Evolutionary conservation across 2,329 filamentous ascomycete species (phyloP), one percentile per base, ranked within the genome.

Genomic region (Cladosporium austrohemisphaericum): DNA sequence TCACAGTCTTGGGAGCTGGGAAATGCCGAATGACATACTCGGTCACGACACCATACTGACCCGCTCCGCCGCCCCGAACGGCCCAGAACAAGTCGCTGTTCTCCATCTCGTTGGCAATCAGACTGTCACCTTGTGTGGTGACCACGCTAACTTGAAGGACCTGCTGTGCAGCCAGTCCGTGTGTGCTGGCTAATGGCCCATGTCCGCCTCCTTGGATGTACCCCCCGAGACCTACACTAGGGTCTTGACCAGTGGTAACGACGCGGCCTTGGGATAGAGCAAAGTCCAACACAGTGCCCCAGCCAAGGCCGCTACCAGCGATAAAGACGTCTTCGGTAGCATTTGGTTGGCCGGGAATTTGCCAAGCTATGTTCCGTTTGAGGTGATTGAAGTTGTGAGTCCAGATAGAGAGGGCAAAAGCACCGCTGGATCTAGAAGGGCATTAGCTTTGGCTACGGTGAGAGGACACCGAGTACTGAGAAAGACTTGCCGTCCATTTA

Each of bases 301-400:
- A 58, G 11, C 55, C 60, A 9, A 49, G 46, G 6, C 61, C 59
- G 26, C 59, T 60, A 3, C 60, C 61, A 11, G 60, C 49, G 10
- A 60, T 40, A 48, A 64, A 58, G 29, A 49, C 53, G 43, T 47
- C 57, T 49, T 35, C 36, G 8, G 50, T 50, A 8, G 3, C 20
- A 14, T 49, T 50, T 7, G 14, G 10, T 13, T 36, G 11, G 8
- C 49, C 45, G 1, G 48, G 48, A 4, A 49, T 28, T 19, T 38
- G 23, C 50, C 49, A 52, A 10, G 19, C n/a, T 3, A 26, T 46
- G 4, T 52, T 33, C 10, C 50, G 41, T 13, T 45, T 11, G 6
- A 49, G 28, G 18, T 41, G 26, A 32, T 48, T 22, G 43, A 56
- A 54, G 9, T 51, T 40, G 11, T 18, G 46, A 7, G 54, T 56